Evolutionary conservation across 2,329 filamentous ascomycete species (phyloP), one percentile per base, ranked within the genome.

Genomic region (Fusarium lateritium): DNA sequence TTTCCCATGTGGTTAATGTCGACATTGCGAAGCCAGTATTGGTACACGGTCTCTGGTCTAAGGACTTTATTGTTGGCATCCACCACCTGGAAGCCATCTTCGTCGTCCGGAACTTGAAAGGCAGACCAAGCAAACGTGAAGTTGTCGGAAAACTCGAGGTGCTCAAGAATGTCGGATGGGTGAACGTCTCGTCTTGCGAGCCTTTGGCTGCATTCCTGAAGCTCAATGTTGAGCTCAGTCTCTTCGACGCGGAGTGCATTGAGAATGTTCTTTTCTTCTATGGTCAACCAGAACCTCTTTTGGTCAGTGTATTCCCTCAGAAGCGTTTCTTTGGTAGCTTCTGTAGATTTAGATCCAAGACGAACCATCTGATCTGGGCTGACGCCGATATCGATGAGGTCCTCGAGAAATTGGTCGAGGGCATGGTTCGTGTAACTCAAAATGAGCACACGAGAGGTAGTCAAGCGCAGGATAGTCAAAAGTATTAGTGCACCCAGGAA

Each of bases 401-500:
- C 90, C 62, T 89, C 86, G 0, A 92, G 76, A 46, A 92, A 89
- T 75, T 93, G 84, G 53, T 91, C 88, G 0, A 90, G 77, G 0
- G 89, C 88, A 67, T 92, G 90, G 53, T 92, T 91, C 0, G 90
- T 93, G 59, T 88, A 93, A 26, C 86, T 89, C 3, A 92, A 76
- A 0, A 94, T 85, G 0, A 94, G 80, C 0, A 94, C 85, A 0
- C 76, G 86, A 28, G 86, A 80, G 0, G 69, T 21, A 0, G 85
- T 88, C 7, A 82, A 71, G 1, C 86, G 74, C 21, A 88, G 77
- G 0, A 94, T 73, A 0, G 82, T 76, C 53, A 89, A 89, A 0
- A 87, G 85, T 2, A 90, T 80, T 3, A 91, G 78, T 0, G 91
- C 88, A 0, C 92, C 92, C 4, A 93, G 85, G 65, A 92, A 92